These are phyloP conservation scores for Chaetoceros muelleri DNA, from an alignment of 108 stramenopile genomes.

Conservation along the genomic window DNA sequence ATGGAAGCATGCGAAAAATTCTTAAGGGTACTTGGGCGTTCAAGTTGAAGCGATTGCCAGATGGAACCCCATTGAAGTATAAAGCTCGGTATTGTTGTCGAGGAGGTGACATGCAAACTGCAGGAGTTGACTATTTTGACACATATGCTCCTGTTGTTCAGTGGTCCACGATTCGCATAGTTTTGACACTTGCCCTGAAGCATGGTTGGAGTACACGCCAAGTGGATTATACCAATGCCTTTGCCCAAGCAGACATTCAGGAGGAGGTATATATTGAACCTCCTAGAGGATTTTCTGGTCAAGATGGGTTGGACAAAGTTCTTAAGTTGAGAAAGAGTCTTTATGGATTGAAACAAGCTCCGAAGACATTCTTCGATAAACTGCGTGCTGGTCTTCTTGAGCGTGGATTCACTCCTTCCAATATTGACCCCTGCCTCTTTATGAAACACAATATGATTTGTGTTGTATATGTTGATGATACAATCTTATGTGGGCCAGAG, in stretches of 20 bases:
- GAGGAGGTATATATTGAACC: constrained; percentile 2
- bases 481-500: constrained; percentile 1
- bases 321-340: constrained; percentile 8
- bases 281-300: neutral
- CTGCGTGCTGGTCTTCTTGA: neutral
- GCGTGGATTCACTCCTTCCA: constrained; percentile 1
- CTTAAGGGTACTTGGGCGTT: neutral
- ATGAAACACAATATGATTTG: constrained; percentile 11
- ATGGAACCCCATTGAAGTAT: constrained; percentile 27
- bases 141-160: constrained; percentile 13
- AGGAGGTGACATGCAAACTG: too few species aligned
- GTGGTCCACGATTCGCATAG: constrained; percentile 11
- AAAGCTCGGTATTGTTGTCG: constrained; percentile 27
- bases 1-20: too few species aligned
- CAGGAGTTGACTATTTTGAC: too few species aligned
- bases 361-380: constrained; percentile 11
- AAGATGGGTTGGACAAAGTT: too few species aligned
- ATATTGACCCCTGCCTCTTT: constrained; percentile 11
- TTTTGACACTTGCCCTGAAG: constrained; percentile 3
- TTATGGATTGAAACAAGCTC: constrained; percentile 12
- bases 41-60: constrained; percentile 31
- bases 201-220: constrained; percentile 1
- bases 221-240: constrained; percentile 11
- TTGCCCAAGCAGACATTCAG: too few species aligned
- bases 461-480: constrained; percentile 35